Evolutionary conservation across 179 eudicot species (phyloP).

Genomic region (Spinacia oleracea): DNA sequence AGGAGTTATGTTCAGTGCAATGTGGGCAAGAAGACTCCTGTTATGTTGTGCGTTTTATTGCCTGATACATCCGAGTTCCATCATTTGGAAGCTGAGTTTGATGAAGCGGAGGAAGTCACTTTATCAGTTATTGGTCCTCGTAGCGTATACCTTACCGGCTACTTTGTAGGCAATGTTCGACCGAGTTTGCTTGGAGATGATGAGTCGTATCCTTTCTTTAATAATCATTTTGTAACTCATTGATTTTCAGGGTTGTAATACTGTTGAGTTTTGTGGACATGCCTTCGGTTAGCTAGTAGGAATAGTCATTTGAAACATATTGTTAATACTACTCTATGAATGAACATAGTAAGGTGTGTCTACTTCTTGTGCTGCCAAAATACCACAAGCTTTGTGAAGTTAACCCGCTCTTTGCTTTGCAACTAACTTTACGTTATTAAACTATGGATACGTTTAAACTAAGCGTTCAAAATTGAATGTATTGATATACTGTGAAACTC

Average conservation of each 20-base stretch:
- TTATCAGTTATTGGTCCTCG: constrained; percentile 88
- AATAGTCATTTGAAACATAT: too few relatives aligned
- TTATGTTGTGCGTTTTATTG: constrained; percentile 68
- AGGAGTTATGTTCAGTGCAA: constrained; percentile 75
- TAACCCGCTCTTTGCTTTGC: not conserved
- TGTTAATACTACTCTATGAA: too few relatives aligned
- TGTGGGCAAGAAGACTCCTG: constrained; percentile 73
- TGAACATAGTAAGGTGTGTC: not conserved
- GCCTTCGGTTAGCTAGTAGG: not conserved
- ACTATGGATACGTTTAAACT: not conserved
- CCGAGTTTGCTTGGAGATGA: constrained; percentile 33
- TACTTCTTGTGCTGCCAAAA: not conserved
- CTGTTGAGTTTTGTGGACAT: not conserved
- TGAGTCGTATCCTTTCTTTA: constrained; percentile 71
- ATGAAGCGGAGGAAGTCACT: constrained; percentile 69
- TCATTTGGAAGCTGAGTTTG: constrained; percentile 84
- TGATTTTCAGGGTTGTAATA: not conserved
- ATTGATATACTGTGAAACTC: not conserved
- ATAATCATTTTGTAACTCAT: not conserved
- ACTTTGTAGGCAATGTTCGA: constrained; percentile 34
- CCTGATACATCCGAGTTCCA: constrained; percentile 73
- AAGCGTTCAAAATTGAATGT: not conserved
- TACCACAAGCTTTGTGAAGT: not conserved
- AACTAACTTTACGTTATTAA: not conserved
- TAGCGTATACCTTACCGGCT: constrained; percentile 78